Evolutionary conservation across 345 rosid genomes (phyloP), one percentile per base, ranked within the genome.

Genomic region (Geranium brycei): DNA sequence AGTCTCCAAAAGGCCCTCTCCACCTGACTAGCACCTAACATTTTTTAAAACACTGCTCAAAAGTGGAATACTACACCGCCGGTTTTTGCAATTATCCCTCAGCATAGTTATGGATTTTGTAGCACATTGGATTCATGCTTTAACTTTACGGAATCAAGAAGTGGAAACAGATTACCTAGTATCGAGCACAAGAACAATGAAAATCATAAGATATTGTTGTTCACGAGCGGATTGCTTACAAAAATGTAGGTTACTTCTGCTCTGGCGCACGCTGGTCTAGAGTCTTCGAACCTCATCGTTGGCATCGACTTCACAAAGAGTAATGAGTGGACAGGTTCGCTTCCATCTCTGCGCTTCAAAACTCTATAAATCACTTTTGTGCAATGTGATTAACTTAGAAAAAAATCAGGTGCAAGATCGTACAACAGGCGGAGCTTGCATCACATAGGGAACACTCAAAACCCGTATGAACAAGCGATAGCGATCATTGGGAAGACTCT

Each of bases 261-360:
- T 35, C 90, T 90, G 56, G 66, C 86, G 57, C 85, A 85, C 59
- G 83, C 95, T 55, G 97, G 97, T 47, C 73, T 91, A 30, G 97
- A 88, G 79, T 91, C 97, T 31, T 88, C 97, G 59, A 91, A 91
- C 79, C 83, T 91, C 64, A 91, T 91, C 51, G 93, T 91, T 57
- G 95, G 96, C 68, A 85, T 91, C 63, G 97, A 91, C 78, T 83
- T 88, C 78, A 91, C 97, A 3, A 91, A 88, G 79, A 91, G 97
- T 81, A 89, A 91, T 3, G 93, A 91, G 58, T 91, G 97, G 97
- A 88, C 96, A 76, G 97, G 97, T 87, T 64, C 12, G 28, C 19
- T 69, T 62, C 64, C 16, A 4, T 68, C 62, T 59, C 23, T 14
- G 60, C 55, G 11, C 57, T 67, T 17, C 10, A 51, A n/a, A 56